Conservation (phyloP, 345 rosid species). For the Xanthoceras sorbifolium region DNA sequence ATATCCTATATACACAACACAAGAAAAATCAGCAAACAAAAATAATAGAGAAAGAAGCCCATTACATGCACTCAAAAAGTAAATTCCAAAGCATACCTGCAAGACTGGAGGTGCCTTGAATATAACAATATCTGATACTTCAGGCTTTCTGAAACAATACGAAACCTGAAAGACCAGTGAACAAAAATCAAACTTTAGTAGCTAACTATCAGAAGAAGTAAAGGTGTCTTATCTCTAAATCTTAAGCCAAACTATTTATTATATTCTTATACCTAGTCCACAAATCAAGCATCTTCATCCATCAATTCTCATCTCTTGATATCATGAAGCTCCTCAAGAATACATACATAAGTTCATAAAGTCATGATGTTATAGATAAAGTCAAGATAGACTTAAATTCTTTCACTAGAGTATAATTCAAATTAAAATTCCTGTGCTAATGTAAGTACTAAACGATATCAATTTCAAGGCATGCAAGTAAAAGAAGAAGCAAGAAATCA, state of each 20-base stretch:
- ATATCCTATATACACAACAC: constrained; percentile 49
- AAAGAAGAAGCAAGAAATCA: background rate
- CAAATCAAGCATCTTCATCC: background rate
- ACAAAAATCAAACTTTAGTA: background rate
- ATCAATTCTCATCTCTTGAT: no score
- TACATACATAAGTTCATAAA: background rate
- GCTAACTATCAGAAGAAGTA: background rate
- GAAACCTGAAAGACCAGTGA: constrained; percentile 58
- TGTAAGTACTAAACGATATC: background rate
- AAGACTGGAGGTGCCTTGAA: constrained; percentile 84
- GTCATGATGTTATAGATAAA: background rate
- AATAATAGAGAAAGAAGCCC: background rate
- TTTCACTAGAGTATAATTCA: background rate
- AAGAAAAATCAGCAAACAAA: constrained; percentile 16
- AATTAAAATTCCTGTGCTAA: background rate
- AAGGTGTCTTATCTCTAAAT: background rate
- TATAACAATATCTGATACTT: constrained; percentile 81
- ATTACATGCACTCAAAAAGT: background rate
- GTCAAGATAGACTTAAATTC: no score
- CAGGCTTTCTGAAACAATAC: constrained; percentile 76
- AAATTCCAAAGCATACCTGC: constrained; percentile 43
- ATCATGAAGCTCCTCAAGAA: no score
- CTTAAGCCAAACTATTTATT: background rate
- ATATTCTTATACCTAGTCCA: background rate
- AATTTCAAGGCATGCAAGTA: background rate